phyloP scores from a whole-genome alignment of 2,329 filamentous ascomycete genomes.

The Epichloe typhina region DNA sequence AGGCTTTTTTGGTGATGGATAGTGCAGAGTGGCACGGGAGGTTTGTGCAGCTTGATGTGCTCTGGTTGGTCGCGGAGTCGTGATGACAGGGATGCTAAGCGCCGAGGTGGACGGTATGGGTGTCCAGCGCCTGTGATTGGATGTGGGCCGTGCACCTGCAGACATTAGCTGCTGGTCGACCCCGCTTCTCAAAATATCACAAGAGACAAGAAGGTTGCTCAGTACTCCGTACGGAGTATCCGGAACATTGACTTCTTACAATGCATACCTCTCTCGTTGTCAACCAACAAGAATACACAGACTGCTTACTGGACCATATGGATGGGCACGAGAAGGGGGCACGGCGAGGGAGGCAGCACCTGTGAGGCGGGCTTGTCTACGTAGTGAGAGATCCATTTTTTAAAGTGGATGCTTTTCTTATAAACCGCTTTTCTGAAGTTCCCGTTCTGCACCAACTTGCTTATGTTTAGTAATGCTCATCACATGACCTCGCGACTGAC shows the following conservation, averaged over 20 bases:
- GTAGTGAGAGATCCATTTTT: too few species aligned
- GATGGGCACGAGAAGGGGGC: too few species aligned
- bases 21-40: slow-evolving; percentile 5
- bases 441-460: too few species aligned
- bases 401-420: too few species aligned
- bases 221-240: too few species aligned
- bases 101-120: slow-evolving; percentile 15
- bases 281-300: too few species aligned
- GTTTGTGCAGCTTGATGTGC: slow-evolving; percentile 5
- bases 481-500: slow-evolving; percentile 10
- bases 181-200: slow-evolving; percentile 1
- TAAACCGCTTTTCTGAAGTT: too few species aligned
- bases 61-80: slow-evolving; percentile 28
- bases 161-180: background rate
- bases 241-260: too few species aligned
- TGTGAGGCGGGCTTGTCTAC: too few species aligned
- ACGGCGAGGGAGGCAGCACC: too few species aligned
- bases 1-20: slow-evolving; percentile 4
- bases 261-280: too few species aligned
- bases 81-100: slow-evolving; percentile 25
- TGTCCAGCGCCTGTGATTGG: slow-evolving; percentile 3
- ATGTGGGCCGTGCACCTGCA: background rate
- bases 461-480: background rate
- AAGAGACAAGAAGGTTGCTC: background rate
- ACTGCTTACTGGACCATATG: too few species aligned